phyloP scores from a whole-genome alignment of 2,329 filamentous ascomycete genomes.

The Diplocarpon rosae region DNA sequence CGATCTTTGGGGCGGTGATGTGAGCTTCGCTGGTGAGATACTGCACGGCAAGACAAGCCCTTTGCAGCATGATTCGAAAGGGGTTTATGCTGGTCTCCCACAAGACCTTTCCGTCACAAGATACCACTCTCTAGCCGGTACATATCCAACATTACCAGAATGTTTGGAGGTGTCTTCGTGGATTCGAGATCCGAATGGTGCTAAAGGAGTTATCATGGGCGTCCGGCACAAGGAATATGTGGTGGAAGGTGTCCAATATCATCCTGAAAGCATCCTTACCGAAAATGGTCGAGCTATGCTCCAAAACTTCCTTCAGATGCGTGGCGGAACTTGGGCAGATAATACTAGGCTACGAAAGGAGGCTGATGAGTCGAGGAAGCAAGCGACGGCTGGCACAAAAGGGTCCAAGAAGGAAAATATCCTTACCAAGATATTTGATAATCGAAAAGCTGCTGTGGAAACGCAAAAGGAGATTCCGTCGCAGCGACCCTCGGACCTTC shows the following conservation, averaged over 20 bases:
- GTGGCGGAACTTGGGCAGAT: conserved; percentile 83
- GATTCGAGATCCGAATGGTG: conserved; percentile 65
- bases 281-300: conserved; percentile 83
- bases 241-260: conserved; percentile 95
- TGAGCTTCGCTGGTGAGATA: conserved; percentile 89
- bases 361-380: conserved; percentile 23
- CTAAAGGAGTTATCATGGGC: conserved; percentile 87
- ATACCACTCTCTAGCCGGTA: conserved; percentile 93
- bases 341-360: conserved; percentile 49
- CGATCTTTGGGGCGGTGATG: conserved; percentile 81
- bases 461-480: conserved; percentile 80
- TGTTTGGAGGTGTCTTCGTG: conserved; percentile 86
- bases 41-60: conserved; percentile 94
- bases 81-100: conserved; percentile 75
- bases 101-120: conserved; percentile 80
- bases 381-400: conserved; percentile 17
- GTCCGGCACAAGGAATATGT: conserved; percentile 85
- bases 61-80: conserved; percentile 78
- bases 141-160: conserved; percentile 73
- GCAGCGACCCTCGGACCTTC: conserved; percentile 69
- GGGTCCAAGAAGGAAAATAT: conserved; percentile 65
- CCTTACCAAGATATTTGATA: conserved; percentile 79
- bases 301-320: conserved; percentile 80
- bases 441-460: conserved; percentile 63
- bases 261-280: conserved; percentile 93